Conservation (phyloP, 2,329 filamentous ascomycete genomes). For the Hyphodiscus sp. region DNA sequence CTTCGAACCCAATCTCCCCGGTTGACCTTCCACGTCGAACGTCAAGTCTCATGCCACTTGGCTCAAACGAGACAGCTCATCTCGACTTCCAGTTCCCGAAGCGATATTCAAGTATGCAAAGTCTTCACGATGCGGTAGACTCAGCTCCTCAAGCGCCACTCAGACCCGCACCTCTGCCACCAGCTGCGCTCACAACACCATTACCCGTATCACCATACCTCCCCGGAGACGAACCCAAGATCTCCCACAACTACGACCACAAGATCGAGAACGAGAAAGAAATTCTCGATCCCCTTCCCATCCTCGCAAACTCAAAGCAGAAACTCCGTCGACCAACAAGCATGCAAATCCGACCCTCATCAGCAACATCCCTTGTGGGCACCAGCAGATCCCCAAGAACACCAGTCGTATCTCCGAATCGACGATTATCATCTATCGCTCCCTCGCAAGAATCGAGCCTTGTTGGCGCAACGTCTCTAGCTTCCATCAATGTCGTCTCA, state of each 20-base stretch:
- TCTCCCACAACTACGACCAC: neutral
- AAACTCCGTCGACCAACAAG: slow-evolving; percentile 14
- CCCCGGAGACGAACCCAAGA: neutral
- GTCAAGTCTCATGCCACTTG: slow-evolving; percentile 15
- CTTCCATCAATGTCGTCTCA: neutral
- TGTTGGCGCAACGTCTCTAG: neutral
- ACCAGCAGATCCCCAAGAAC: slow-evolving; percentile 32
- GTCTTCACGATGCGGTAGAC: slow-evolving; percentile 1
- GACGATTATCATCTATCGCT: neutral
- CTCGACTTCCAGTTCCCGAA: slow-evolving; percentile 18
- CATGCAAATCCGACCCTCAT: slow-evolving; percentile 13
- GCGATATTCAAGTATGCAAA: slow-evolving; percentile 17
- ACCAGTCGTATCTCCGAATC: slow-evolving; percentile 15
- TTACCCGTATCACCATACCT: slow-evolving; percentile 3
- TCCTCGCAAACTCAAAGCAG: slow-evolving; percentile 13
- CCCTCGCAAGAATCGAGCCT: neutral
- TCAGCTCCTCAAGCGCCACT: neutral
- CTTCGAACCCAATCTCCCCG: neutral
- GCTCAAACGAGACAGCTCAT: slow-evolving; percentile 6
- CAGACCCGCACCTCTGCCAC: slow-evolving; percentile 1
- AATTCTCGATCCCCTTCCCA: slow-evolving; percentile 3
- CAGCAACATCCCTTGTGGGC: slow-evolving; percentile 29
- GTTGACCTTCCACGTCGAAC: slow-evolving; percentile 6
- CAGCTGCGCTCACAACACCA: slow-evolving; percentile 1
- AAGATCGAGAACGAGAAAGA: neutral